Base-by-base conservation (phyloP, 1,284 basidiomycete genomes). In the Ganoderma multipileum region DNA sequence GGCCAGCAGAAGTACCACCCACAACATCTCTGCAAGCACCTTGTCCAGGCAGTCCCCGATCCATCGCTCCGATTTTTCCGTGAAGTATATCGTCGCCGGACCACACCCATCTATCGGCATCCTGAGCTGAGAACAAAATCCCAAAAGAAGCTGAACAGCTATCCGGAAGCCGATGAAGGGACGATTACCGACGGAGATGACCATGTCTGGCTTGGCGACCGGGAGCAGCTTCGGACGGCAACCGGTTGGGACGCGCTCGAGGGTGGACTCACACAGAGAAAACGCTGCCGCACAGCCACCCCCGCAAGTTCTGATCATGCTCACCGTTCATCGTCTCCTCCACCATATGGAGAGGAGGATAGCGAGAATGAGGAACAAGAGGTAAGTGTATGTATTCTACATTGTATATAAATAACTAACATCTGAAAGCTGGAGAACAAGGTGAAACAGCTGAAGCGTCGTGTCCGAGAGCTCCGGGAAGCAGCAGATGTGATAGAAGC, bases 1-100 rank as follows among this genome's bases (percentile, higher is more conserved):
- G 69, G 71, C 7, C 36, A 69, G 3, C 73, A 74, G 39, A 74
- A 72, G 38, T 74, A 72, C 42, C 71, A 74, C 42, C 63, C 69
- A 0, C 61, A 74, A 26, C 42, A 72, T 2, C 59, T 74, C 0
- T 74, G 73, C 66, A 74, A 74, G 65, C 73, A 74, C 28, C 66
- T 72, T 2, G 71, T 74, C 0, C 69, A 71, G n/a, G 68, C 66
- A 0, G 71, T 58, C 1, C 67, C 66, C 0, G 23, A 12, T 18
- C 44, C 65, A 0, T 64, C 65, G 6, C 41, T 50, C 11, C 47
- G 23, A 1, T 50, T 50, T 20, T 50, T 50, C 11, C 47, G n/a
- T n/a, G 47, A 50, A 23, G 47, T 50, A 6, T 50, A 50, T 4
- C 23, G 47, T n/a, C 47, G 47, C 9, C 47, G 23, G 6, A 23